Percentiles rank a stretch among this genome's conserved stretches.
Conservation (phyloP, 441 rosid species). For the Heliophila coronopifolia region DNA sequence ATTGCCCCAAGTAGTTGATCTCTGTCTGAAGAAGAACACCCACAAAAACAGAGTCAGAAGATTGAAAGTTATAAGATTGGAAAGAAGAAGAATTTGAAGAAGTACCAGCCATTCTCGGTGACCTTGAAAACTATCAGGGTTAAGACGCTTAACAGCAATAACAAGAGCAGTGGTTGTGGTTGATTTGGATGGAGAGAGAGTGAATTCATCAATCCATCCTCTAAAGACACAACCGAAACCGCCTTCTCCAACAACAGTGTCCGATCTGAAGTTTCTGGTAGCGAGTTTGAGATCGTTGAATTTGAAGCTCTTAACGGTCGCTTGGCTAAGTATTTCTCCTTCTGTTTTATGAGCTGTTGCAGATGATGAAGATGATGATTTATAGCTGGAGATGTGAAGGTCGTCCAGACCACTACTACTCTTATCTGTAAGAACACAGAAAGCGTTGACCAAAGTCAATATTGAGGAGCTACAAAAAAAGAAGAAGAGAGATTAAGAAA, state of each 20-base stretch:
- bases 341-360: conserved; percentile 39
- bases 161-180: conserved; percentile 98
- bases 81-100: too few relatives aligned
- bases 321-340: conserved; percentile 65
- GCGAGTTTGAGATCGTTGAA: conserved; percentile 91
- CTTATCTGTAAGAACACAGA: conserved; percentile 36
- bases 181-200: too few relatives aligned
- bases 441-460: conserved; percentile 26
- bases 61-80: neutral
- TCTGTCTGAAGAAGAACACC: conserved; percentile 64
- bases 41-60: conserved; percentile 11
- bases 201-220: conserved; percentile 99
- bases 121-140: conserved; percentile 98
- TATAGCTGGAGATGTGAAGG: conserved; percentile 33
- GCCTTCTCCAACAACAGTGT: conserved; percentile 95
- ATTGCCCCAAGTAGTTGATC: conserved; percentile 85
- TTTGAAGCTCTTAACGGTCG: conserved; percentile 63
- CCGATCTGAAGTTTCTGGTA: conserved; percentile 93
- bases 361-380: conserved; percentile 31
- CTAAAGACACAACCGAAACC: conserved; percentile 97
- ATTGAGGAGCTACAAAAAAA: neutral
- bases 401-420: conserved; percentile 39
- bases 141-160: conserved; percentile 89
- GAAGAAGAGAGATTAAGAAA: neutral
- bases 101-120: conserved; percentile 99